Evolutionary conservation across 345 rosid genomes (phyloP).

Genomic region (Rubroshorea leprosula): DNA sequence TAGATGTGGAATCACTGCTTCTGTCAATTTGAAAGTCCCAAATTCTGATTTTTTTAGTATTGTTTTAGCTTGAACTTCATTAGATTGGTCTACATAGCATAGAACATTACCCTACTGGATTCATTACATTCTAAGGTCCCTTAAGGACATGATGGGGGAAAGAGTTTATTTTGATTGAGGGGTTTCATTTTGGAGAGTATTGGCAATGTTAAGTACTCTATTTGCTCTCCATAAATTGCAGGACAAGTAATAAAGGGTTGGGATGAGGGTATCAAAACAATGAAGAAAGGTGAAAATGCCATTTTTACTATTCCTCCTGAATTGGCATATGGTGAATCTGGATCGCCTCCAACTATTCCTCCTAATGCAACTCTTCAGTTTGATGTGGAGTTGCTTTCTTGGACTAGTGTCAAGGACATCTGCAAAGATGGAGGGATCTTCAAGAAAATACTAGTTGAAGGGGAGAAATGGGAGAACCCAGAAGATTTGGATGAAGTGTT

Average conservation of each 20-base stretch:
- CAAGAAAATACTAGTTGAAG: constrained; percentile 59
- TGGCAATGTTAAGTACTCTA: no score
- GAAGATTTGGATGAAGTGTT: constrained; percentile 76
- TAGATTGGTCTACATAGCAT: no score
- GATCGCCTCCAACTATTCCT: constrained; percentile 90
- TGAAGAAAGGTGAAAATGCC: constrained; percentile 94
- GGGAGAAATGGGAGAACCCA: constrained; percentile 80
- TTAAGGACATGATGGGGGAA: no score
- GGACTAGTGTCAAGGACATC: constrained; percentile 79
- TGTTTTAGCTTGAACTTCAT: no score
- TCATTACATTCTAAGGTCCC: no score
- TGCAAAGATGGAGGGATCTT: constrained; percentile 85
- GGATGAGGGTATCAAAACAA: constrained; percentile 93
- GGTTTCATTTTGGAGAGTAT: no score
- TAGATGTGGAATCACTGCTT: no score
- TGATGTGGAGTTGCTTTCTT: constrained; percentile 68
- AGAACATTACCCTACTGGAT: no score
- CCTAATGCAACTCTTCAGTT: constrained; percentile 82
- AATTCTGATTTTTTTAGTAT: no score
- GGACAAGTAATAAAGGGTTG: constrained; percentile 97
- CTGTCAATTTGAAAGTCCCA: no score
- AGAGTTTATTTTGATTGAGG: no score
- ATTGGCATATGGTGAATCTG: constrained; percentile 79
- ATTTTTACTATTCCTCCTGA: constrained; percentile 76
- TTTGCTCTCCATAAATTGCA: no score